Conservation (phyloP, 164 flowering plant species). For the Umbilicus rupestris region DNA sequence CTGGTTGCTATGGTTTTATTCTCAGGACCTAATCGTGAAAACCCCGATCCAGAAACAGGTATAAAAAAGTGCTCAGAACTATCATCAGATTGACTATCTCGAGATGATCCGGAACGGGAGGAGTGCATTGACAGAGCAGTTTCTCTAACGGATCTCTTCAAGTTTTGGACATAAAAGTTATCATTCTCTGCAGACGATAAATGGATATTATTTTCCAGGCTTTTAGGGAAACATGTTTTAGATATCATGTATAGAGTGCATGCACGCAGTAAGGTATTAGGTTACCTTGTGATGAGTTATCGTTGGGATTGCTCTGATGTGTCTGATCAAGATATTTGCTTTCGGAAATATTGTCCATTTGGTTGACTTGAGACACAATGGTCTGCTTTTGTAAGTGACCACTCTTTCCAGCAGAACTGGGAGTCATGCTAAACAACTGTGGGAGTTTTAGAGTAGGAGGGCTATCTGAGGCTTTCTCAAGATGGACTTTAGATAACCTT, state of each 20-base stretch:
- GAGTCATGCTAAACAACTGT: slow-evolving; percentile 32
- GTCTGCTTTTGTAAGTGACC: slow-evolving; percentile 56
- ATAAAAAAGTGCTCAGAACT: slow-evolving; percentile 70
- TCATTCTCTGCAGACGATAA: slow-evolving; percentile 38
- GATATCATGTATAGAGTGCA: neutral
- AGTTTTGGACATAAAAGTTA: slow-evolving; percentile 44
- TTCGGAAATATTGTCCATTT: slow-evolving; percentile 41
- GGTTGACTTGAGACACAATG: slow-evolving; percentile 31
- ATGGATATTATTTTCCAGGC: neutral
- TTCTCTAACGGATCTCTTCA: slow-evolving; percentile 87
- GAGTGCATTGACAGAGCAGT: slow-evolving; percentile 62
- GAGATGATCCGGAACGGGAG: slow-evolving; percentile 44
- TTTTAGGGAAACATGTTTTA: neutral
- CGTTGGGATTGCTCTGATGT: slow-evolving; percentile 29
- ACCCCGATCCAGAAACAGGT: slow-evolving; percentile 52
- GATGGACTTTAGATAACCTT: slow-evolving; percentile 54
- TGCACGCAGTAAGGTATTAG: neutral
- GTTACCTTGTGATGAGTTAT: slow-evolving; percentile 54
- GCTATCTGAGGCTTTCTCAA: slow-evolving; percentile 58
- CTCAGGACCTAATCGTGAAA: slow-evolving; percentile 35
- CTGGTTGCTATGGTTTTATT: slow-evolving; percentile 29
- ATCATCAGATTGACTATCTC: slow-evolving; percentile 57
- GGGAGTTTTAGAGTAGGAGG: slow-evolving; percentile 52
- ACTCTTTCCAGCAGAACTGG: slow-evolving; percentile 69
- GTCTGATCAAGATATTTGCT: slow-evolving; percentile 39